Evolutionary conservation across 2,329 filamentous ascomycete species (phyloP), one percentile per base, ranked within the genome.

Genomic region (Phaeophleospora eucalypticola): DNA sequence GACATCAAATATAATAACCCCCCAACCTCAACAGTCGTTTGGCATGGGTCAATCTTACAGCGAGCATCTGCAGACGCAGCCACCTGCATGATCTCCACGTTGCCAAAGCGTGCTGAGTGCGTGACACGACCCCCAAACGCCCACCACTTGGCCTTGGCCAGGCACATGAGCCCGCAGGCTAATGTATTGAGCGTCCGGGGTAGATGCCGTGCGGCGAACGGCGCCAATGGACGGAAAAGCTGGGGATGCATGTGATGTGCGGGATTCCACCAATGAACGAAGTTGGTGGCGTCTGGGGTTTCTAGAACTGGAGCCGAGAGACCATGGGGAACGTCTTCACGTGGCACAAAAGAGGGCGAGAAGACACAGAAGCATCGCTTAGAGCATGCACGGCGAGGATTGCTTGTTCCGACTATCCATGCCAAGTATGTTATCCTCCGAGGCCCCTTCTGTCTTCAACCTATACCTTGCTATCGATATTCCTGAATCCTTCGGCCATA

Each of bases 21-120:
- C 27, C 15, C 27, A 19, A 18, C 18, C 10, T 4, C 6, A 27
- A 18, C 40, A 14, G 4, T 34, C 15, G 16, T 8, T 6, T 19
- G 14, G 3, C 40, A 34, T 32, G 40, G 40, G 27, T 20, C 40
- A 42, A 34, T 35, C 18, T 42, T 42, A 15, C 29, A 35, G 40
- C 40, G 40, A 42, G 21, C n/a, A n/a, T n/a, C n/a, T n/a, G n/a
- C n/a, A n/a, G n/a, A n/a, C n/a, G n/a, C n/a, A n/a, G n/a, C n/a
- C n/a, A n/a, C n/a, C n/a, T n/a, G n/a, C n/a, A n/a, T n/a, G n/a
- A n/a, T n/a, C n/a, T n/a, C n/a, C n/a, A n/a, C n/a, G n/a, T n/a
- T n/a, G n/a, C n/a, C n/a, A n/a, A n/a, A n/a, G n/a, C n/a, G n/a
- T n/a, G n/a, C n/a, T n/a, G n/a, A n/a, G n/a, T n/a, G n/a, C n/a